Conservation (phyloP, 768 basidiomycete species). For the Coprinopsis strossmayeri region DNA sequence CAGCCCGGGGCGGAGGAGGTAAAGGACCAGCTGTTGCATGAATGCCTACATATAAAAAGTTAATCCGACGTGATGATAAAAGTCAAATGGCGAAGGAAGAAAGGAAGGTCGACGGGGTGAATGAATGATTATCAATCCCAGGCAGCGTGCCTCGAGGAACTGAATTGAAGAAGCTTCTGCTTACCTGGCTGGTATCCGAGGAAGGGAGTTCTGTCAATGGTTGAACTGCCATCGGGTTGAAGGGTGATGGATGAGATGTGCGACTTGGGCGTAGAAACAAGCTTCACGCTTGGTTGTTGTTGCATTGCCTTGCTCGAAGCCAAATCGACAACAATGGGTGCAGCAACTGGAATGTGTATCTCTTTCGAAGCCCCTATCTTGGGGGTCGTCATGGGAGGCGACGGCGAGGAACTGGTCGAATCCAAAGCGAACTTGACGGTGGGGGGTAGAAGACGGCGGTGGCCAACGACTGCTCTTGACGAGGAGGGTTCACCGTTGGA, state of each 20-base stretch:
- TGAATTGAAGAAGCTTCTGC: slow-evolving; percentile 9
- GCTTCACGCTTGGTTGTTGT: neutral
- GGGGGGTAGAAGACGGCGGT: slow-evolving; percentile 4
- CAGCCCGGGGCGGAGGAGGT: slow-evolving; percentile 60
- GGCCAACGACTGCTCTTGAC: slow-evolving; percentile 7
- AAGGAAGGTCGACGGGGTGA: neutral
- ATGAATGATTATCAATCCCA: neutral
- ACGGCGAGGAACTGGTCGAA: slow-evolving; percentile 17
- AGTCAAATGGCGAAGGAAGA: neutral
- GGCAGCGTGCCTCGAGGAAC: neutral
- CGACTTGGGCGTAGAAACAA: neutral
- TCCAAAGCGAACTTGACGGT: slow-evolving; percentile 12
- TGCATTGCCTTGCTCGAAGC: slow-evolving; percentile 18
- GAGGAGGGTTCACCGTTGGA: neutral
- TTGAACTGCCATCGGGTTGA: neutral
- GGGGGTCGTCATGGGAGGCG: slow-evolving; percentile 44
- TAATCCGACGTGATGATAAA: neutral
- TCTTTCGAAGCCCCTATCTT: slow-evolving; percentile 58
- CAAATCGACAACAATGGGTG: slow-evolving; percentile 52
- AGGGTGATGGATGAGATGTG: neutral
- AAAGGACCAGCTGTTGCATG: slow-evolving; percentile 71
- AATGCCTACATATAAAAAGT: slow-evolving; percentile 27
- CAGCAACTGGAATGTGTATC: slow-evolving; percentile 52
- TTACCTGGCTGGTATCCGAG: slow-evolving; percentile 58
- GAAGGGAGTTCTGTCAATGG: slow-evolving; percentile 31